Conservation (phyloP, 1,284 basidiomycete genomes). For the Mycosarcoma mackinlayi region DNA sequence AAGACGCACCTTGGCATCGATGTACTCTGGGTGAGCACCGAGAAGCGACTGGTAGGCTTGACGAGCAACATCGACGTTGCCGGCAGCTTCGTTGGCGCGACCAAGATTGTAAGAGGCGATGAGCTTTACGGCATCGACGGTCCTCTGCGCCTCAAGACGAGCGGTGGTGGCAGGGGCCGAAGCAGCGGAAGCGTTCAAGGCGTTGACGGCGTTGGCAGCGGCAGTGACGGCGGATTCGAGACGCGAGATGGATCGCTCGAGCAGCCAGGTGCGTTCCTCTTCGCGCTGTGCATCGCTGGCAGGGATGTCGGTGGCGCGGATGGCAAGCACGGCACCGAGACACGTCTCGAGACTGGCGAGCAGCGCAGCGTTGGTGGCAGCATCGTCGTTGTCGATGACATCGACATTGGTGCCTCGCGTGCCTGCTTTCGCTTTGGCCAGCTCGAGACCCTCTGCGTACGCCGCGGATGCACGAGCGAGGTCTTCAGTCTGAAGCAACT, state of each 20-base stretch:
- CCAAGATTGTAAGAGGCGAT: constrained; percentile 65
- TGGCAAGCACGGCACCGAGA: constrained; percentile 55
- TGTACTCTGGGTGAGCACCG: constrained; percentile 64
- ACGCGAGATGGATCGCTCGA: constrained; percentile 46
- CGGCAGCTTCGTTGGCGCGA: constrained; percentile 57
- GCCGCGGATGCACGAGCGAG: constrained; percentile 46
- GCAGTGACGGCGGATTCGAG: constrained; percentile 48
- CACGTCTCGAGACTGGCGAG: constrained; percentile 49
- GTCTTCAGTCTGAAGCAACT: constrained; percentile 55
- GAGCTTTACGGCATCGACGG: constrained; percentile 54
- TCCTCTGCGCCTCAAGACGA: constrained; percentile 35
- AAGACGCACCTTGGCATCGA: constrained; percentile 65
- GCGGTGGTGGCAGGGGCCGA: constrained; percentile 31
- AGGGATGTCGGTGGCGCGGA: constrained; percentile 46
- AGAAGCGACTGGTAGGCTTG: constrained; percentile 62
- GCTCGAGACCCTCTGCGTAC: constrained; percentile 47
- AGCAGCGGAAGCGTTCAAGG: constrained; percentile 25
- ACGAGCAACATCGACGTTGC: constrained; percentile 53
- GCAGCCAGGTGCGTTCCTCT: constrained; percentile 40
- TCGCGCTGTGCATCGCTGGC: constrained; percentile 29
- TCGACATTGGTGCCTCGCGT: constrained; percentile 5
- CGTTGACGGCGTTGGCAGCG: constrained; percentile 28
- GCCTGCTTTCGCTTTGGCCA: constrained; percentile 21
- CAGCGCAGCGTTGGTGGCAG: constrained; percentile 31
- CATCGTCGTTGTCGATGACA: constrained; percentile 25